Evolutionary conservation across 1,284 basidiomycete genomes (phyloP).

Genomic region (Puccinia coronata): DNA sequence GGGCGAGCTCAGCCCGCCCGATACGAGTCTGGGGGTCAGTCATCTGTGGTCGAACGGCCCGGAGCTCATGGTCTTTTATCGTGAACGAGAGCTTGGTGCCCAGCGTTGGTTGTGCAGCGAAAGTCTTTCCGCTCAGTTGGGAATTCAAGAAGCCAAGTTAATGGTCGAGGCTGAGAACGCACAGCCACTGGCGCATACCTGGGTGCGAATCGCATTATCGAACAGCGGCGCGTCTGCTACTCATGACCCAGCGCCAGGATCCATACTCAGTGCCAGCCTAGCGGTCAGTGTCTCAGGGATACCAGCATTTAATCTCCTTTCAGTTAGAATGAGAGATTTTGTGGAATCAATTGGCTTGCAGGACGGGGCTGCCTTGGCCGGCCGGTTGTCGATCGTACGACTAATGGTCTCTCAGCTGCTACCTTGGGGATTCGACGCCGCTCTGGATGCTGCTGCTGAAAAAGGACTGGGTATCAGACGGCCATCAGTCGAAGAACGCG

Average conservation of each 20-base stretch:
- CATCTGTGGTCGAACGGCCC: constrained; percentile 40
- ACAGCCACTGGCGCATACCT: neutral
- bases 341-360: constrained; percentile 30
- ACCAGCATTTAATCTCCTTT: constrained; percentile 9
- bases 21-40: constrained; percentile 16
- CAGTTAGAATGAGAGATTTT: constrained; percentile 34
- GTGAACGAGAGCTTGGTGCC: constrained; percentile 14
- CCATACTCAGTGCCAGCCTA: neutral
- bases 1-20: constrained; percentile 9
- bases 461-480: constrained; percentile 25
- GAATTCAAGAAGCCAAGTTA: constrained; percentile 19
- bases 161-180: constrained; percentile 29
- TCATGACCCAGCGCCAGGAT: neutral
- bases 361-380: constrained; percentile 26
- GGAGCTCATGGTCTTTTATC: constrained; percentile 35
- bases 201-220: constrained; percentile 19
- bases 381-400: constrained; percentile 27
- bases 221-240: neutral
- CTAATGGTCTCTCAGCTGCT: constrained; percentile 28
- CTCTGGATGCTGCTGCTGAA: constrained; percentile 15
- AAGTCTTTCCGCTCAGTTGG: constrained; percentile 13
- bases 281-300: constrained; percentile 14
- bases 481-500: constrained; percentile 23
- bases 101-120: constrained; percentile 33
- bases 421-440: constrained; percentile 35